These are phyloP conservation scores for Sclerotinia sclerotiorum DNA, from an alignment of 2,329 filamentous ascomycete species.

Conservation along the genomic window DNA sequence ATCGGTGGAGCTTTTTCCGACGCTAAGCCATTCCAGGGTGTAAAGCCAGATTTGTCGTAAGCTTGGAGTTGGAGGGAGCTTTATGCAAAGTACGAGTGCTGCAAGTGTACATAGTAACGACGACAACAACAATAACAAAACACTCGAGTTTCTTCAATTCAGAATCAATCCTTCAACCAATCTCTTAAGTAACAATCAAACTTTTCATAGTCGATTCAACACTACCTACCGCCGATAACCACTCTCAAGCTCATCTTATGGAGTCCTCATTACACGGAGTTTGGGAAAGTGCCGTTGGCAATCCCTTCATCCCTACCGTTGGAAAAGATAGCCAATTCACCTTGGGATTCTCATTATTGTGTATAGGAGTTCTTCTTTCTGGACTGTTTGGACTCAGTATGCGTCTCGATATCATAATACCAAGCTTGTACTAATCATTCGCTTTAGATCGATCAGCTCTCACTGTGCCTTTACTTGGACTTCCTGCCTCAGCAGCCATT, in stretches of 20 bases:
- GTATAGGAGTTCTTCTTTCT: conserved; percentile 69
- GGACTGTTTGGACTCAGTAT: conserved; percentile 85
- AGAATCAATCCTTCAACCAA: conserved; percentile 11
- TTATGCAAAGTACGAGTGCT: neutral
- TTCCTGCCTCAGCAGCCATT: conserved; percentile 85
- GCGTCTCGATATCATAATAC: conserved; percentile 33
- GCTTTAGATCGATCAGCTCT: conserved; percentile 73
- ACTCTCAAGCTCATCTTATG: conserved; percentile 61
- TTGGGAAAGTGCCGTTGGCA: conserved; percentile 89
- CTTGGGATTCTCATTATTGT: conserved; percentile 73
- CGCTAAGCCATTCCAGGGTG: conserved; percentile 14
- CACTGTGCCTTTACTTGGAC: conserved; percentile 73
- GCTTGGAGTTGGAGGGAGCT: conserved; percentile 15
- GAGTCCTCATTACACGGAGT: conserved; percentile 81
- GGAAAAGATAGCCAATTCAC: conserved; percentile 82
- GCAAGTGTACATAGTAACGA: neutral
- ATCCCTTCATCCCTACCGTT: conserved; percentile 77
- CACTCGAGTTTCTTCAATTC: neutral
- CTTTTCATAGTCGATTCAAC: neutral
- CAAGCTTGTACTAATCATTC: conserved; percentile 26
- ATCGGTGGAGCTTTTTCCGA: conserved; percentile 26
- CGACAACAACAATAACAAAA: neutral
- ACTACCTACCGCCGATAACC: neutral
- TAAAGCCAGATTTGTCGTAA: conserved; percentile 33
- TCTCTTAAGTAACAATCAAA: neutral